Base-by-base conservation (phyloP, 768 basidiomycete species). In the Clitopilus hobsonii region DNA sequence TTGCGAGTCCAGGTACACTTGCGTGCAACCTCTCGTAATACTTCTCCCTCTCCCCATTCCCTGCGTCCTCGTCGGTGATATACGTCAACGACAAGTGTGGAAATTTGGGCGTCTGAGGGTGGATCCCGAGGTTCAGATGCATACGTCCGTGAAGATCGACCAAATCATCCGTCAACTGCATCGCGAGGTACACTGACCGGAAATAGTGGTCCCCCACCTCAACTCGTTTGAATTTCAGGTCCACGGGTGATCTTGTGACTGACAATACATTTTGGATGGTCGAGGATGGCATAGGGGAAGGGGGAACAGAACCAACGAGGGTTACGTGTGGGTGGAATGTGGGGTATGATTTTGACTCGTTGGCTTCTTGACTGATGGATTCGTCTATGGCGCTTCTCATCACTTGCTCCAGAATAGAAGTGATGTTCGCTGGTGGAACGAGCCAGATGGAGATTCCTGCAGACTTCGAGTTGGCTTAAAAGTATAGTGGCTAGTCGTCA, bases 61-160 rank as follows among this genome's bases (percentile, higher is more conserved):
- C 73, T 3, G 77, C 76, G 58, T 91, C 88, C n/a, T 76, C 74
- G 55, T 91, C 83, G 24, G 73, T 74, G 56, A 91, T 83, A 63
- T 92, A 92, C 62, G 80, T 85, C 56, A 92, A 60, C 29, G 90
- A 91, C 58, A 90, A 58, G 65, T 92, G 90, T 6, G 89, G 86
- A 58, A 81, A 87, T 29, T 72, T 67, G 0, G 87, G 86, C 0
- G 86, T 83, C 2, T 62, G 61, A 1, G 79, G 74, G 22, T 76
- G 69, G 6, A 78, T 55, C 4, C 65, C 64, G 22, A 76, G 65
- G 22, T 63, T 60, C 5, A 62, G 61, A 53, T 80, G 74, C 25
- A 90, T 70, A 26, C 73, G 60, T 26, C 60, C 65, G 59, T 86
- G 86, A 27, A 91, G 66, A 18, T 62, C 63, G 23, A 65, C 56